phyloP scores from a whole-genome alignment of 2,329 filamentous ascomycete species.

The Trichoderma sp. region DNA sequence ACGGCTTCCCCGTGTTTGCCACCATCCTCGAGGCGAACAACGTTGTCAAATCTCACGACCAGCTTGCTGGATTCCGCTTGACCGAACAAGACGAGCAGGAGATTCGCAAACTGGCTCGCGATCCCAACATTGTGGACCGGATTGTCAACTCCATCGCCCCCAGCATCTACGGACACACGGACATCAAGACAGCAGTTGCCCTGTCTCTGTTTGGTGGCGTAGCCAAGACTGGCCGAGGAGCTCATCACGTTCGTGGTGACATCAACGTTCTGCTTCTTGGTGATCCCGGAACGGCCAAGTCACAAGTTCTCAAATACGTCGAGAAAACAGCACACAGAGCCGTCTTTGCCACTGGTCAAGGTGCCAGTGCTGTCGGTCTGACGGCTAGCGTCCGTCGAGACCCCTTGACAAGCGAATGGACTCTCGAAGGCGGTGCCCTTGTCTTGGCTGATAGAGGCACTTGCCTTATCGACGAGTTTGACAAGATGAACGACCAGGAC shows the following conservation, averaged over 20 bases:
- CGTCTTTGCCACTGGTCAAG: slow-evolving; percentile 96
- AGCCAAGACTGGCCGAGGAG: slow-evolving; percentile 84
- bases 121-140: slow-evolving; percentile 90
- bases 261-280: slow-evolving; percentile 97
- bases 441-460: slow-evolving; percentile 94
- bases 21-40: slow-evolving; percentile 98
- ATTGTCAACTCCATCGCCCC: slow-evolving; percentile 91
- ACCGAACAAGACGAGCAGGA: slow-evolving; percentile 93
- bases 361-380: slow-evolving; percentile 94
- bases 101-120: slow-evolving; percentile 84
- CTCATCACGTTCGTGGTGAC: slow-evolving; percentile 89
- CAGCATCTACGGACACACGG: slow-evolving; percentile 94
- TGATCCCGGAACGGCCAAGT: slow-evolving; percentile 97
- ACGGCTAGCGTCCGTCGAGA: slow-evolving; percentile 95
- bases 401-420: slow-evolving; percentile 95
- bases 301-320: slow-evolving; percentile 94
- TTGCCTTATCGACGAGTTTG: slow-evolving; percentile 97
- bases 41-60: slow-evolving; percentile 93
- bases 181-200: slow-evolving; percentile 96
- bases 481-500: slow-evolving; percentile 99
- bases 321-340: slow-evolving; percentile 97
- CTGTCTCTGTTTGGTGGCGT: slow-evolving; percentile 94
- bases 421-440: slow-evolving; percentile 89
- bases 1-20: slow-evolving; percentile 97
- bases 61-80: slow-evolving; percentile 92